These are phyloP conservation scores for Mercurialis annua DNA, from an alignment of 345 rosid species.

Conservation along the genomic window DNA sequence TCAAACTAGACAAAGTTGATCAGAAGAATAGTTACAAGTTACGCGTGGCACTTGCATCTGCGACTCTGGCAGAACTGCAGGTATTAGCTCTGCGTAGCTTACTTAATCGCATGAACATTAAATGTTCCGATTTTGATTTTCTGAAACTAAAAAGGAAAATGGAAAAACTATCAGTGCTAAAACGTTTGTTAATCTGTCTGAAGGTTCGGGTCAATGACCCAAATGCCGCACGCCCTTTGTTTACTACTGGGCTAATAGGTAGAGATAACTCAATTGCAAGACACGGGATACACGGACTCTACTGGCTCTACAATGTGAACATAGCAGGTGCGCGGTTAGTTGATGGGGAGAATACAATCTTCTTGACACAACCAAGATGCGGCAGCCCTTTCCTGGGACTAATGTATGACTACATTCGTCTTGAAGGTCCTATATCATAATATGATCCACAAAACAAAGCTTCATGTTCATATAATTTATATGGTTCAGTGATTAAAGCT, in stretches of 20 bases:
- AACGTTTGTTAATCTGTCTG: neutral
- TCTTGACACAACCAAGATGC: conserved; percentile 17
- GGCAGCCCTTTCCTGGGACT: conserved; percentile 27
- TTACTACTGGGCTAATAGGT: conserved; percentile 26
- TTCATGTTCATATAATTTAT: conserved; percentile 1
- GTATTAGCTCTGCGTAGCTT: conserved; percentile 1
- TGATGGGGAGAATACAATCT: conserved; percentile 24
- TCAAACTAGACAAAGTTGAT: conserved; percentile 20
- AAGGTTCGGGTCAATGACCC: conserved; percentile 26
- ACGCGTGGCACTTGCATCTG: conserved; percentile 28
- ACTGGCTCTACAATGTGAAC: conserved; percentile 21
- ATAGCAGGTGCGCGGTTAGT: conserved; percentile 13
- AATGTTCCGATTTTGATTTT: neutral
- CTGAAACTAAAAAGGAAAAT: too few species aligned
- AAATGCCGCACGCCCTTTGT: conserved; percentile 6
- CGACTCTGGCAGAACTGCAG: conserved; percentile 29
- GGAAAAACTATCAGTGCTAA: neutral
- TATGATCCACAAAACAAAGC: neutral
- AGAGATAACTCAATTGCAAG: conserved; percentile 32
- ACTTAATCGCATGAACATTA: neutral
- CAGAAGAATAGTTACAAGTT: conserved; percentile 11
- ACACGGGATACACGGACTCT: conserved; percentile 31
- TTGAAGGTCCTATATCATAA: conserved; percentile 22
- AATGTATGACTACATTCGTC: conserved; percentile 30
- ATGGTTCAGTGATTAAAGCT: neutral